Percentiles rank a stretch among this genome's conserved stretches.
phyloP scores from a whole-genome alignment of 805 yeast species.

The Yarrowia sp. region DNA sequence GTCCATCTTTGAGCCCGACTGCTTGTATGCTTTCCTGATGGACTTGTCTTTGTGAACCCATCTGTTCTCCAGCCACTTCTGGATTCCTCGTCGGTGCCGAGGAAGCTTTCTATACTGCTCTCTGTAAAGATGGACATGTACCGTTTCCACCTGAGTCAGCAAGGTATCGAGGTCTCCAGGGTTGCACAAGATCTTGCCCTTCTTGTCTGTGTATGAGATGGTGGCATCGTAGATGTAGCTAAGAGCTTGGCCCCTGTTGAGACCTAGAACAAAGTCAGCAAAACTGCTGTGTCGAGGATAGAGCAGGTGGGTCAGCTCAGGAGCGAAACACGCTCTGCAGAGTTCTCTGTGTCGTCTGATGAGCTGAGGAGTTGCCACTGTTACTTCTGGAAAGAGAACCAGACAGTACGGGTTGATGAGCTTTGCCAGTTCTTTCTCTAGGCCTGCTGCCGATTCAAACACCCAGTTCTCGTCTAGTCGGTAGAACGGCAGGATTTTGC shows the following conservation, averaged over 20 bases:
- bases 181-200: conserved; percentile 29
- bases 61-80: conserved; percentile 69
- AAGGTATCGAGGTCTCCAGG: conserved; percentile 25
- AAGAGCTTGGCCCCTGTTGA: conserved; percentile 34
- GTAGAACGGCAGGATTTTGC: conserved; percentile 28
- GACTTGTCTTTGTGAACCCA: conserved; percentile 68
- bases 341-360: conserved; percentile 51
- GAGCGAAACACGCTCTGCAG: conserved; percentile 58
- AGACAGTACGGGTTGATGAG: conserved; percentile 49
- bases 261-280: conserved; percentile 33
- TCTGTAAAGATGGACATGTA: conserved; percentile 30
- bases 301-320: conserved; percentile 56
- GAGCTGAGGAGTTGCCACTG: conserved; percentile 43
- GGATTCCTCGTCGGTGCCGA: conserved; percentile 30
- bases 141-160: conserved; percentile 30
- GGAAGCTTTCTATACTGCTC: conserved; percentile 30
- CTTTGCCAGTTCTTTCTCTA: conserved; percentile 28
- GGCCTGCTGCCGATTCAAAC: conserved; percentile 29
- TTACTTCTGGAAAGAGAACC: conserved; percentile 82
- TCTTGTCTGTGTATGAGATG: conserved; percentile 42
- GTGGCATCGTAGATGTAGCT: conserved; percentile 54
- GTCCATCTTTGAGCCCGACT: conserved; percentile 41
- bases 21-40: conserved; percentile 4
- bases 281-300: conserved; percentile 66
- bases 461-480: conserved; percentile 37